phyloP scores from a whole-genome alignment of 768 basidiomycete genomes.

The Gloeophyllum trabeum region DNA sequence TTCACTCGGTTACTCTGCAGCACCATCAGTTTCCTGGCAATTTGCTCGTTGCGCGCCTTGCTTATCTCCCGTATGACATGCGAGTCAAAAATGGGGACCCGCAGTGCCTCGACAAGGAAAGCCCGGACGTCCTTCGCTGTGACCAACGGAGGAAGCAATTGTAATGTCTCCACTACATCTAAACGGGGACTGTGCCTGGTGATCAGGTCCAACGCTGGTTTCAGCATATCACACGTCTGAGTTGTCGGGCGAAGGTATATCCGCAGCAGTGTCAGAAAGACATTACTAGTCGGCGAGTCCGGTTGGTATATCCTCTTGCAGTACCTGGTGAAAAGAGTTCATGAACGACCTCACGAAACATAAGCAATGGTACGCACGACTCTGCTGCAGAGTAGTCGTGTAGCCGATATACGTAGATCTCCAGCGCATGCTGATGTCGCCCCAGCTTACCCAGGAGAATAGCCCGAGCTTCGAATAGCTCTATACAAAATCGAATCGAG shows the following conservation, averaged over 20 bases:
- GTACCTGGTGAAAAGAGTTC: conserved; percentile 46
- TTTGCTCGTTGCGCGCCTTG: conserved; percentile 68
- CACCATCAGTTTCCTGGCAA: conserved; percentile 60
- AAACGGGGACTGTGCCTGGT: conserved; percentile 74
- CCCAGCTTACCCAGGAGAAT: conserved; percentile 84
- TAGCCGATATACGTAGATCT: conserved; percentile 85
- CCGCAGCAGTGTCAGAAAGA: conserved; percentile 79
- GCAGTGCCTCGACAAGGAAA: conserved; percentile 65
- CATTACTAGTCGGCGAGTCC: conserved; percentile 37
- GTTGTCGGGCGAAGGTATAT: conserved; percentile 76
- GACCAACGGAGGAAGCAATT: conserved; percentile 85
- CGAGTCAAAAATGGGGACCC: conserved; percentile 58
- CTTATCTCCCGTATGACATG: conserved; percentile 58
- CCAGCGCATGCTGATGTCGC: conserved; percentile 89
- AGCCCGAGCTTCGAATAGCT: conserved; percentile 85
- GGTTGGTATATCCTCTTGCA: conserved; percentile 75
- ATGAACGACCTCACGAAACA: conserved; percentile 2
- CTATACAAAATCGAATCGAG: conserved; percentile 23
- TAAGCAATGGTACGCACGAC: conserved; percentile 39
- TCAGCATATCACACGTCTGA: conserved; percentile 46
- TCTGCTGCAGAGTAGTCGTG: conserved; percentile 82
- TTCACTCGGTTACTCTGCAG: conserved; percentile 78
- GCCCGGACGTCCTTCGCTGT: conserved; percentile 67
- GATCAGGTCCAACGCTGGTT: conserved; percentile 83
- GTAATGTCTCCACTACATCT: conserved; percentile 71